These are phyloP conservation scores for Prunella vulgaris DNA, from an alignment of 257 asterid species.

Conservation along the genomic window DNA sequence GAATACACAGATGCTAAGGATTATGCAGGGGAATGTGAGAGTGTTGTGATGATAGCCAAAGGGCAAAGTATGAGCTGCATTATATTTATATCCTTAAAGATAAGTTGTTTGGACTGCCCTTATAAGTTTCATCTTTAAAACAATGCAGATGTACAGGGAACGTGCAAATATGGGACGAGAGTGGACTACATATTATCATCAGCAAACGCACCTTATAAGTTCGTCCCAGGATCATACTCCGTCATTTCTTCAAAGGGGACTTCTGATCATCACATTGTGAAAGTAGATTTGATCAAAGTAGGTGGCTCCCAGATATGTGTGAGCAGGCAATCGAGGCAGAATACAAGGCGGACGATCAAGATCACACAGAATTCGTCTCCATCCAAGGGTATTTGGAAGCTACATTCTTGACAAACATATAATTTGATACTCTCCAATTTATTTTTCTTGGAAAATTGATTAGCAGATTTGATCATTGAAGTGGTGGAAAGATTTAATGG, in stretches of 20 bases:
- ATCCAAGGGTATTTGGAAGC: conserved; percentile 67
- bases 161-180: conserved; percentile 93
- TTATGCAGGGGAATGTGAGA: conserved; percentile 86
- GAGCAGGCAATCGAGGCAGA: conserved; percentile 30
- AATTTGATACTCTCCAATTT: background rate
- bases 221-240: conserved; percentile 84
- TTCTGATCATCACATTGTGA: conserved; percentile 96
- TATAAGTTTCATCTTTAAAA: background rate
- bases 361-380: conserved; percentile 54
- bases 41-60: conserved; percentile 94
- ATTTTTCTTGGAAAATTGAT: background rate
- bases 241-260: conserved; percentile 94
- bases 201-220: conserved; percentile 54
- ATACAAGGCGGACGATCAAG: conserved; percentile 50
- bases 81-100: background rate
- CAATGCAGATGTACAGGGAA: conserved; percentile 82
- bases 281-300: conserved; percentile 62
- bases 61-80: conserved; percentile 66
- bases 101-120: background rate
- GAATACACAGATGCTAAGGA: conserved; percentile 79
- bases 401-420: conserved; percentile 31
- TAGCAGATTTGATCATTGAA: conserved; percentile 13
- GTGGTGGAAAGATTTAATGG: conserved; percentile 9
- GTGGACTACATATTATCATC: conserved; percentile 79
- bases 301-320: conserved; percentile 23